These are phyloP conservation scores for Polytolypa hystricis DNA, from an alignment of 2,329 filamentous ascomycete species.

Conservation along the genomic window DNA sequence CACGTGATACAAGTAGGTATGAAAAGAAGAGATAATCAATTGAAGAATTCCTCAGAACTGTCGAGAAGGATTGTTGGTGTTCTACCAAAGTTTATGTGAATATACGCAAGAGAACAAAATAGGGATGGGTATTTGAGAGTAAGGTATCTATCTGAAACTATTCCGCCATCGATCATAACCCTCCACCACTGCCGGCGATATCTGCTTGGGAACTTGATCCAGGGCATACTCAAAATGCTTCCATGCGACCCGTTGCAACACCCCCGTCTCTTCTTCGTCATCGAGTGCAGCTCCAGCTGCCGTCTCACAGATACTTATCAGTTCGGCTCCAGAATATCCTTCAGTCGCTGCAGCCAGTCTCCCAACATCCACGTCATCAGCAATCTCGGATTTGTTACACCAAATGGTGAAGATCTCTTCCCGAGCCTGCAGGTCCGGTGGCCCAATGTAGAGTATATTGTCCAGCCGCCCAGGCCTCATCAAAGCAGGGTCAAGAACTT, in stretches of 20 bases:
- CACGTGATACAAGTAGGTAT: too few species aligned
- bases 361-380: constrained; percentile 53
- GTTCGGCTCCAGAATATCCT: constrained; percentile 77
- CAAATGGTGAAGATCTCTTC: constrained; percentile 65
- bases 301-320: constrained; percentile 49
- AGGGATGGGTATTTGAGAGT: too few species aligned
- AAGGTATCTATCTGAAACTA: background rate
- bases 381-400: constrained; percentile 49
- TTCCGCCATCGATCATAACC: constrained; percentile 48
- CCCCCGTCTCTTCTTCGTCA: constrained; percentile 35
- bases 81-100: too few species aligned
- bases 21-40: too few species aligned
- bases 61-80: too few species aligned
- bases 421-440: constrained; percentile 61
- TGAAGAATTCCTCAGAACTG: too few species aligned
- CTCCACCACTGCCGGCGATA: constrained; percentile 48
- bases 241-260: constrained; percentile 27
- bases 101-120: too few species aligned
- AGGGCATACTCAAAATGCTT: constrained; percentile 36
- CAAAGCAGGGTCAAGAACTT: constrained; percentile 73
- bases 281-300: constrained; percentile 43
- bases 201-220: constrained; percentile 42
- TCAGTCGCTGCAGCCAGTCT: constrained; percentile 55
- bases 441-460: constrained; percentile 72
- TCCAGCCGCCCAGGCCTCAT: constrained; percentile 80